Evolutionary conservation across 2,329 filamentous ascomycete genomes (phyloP), one percentile per base, ranked within the genome.

Genomic region (Pseudopyrenochaeta lycopersici): DNA sequence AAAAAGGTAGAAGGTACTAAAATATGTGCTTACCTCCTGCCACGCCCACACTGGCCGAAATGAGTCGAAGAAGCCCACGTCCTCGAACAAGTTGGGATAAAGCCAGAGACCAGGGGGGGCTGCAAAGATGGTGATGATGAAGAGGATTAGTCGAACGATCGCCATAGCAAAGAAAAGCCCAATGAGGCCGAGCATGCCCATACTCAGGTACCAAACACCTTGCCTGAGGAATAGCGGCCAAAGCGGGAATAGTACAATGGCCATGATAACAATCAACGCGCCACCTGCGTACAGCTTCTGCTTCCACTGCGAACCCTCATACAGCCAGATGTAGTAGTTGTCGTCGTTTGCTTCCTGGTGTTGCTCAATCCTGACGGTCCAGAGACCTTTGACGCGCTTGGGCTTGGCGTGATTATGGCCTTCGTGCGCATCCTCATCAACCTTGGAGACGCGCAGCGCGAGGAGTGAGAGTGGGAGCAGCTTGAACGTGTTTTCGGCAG

Each of bases 81-180:
- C 95, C 76, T 99, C 95, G 81, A 97, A 99, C 17, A 99, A 81
- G 73, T 99, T 99, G 43, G 95, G 95, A 79, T 94, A 99, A 39
- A 99, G 84, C 95, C 95, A 99, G n/a, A 99, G 83, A 68, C 95
- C 95, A 2, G 95, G 95, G 3, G 93, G 81, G 1, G 87, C 83
- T 14, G 84, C 83, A 72, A 98, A 96, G 78, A 96, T 92, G 18
- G 95, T 98, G 74, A 96, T 79, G 73, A 91, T 89, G 81, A 99
- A 99, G 23, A 99, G 82, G 56, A 99, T 96, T 51, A 98, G 84
- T 55, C 95, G 88, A 85, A 99, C 92, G 71, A 99, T 96, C 5
- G 94, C 90, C 95, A 99, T 98, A 71, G 88, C 86, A 77, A 99
- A 98, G 86, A 99, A 99, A 44, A 97, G 80, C 50, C 91, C 95